phyloP scores from a whole-genome alignment of 371 early-diverging fungal species.

The Mortierella sp. region DNA sequence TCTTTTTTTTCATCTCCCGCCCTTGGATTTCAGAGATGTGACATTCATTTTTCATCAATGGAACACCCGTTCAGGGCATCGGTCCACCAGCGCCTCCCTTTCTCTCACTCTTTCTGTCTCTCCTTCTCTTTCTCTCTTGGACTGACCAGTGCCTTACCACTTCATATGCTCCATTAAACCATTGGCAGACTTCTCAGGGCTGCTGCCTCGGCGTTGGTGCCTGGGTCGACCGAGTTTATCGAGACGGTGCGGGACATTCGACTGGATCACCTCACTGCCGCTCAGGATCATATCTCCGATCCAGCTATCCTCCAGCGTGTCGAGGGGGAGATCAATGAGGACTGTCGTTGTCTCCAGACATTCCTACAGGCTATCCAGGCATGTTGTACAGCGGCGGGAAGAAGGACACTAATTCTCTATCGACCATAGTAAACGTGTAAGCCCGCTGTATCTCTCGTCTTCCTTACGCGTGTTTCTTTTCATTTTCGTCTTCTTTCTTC shows the following conservation, averaged over 20 bases:
- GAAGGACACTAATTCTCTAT: too few relatives aligned
- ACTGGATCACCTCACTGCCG: constrained; percentile 81
- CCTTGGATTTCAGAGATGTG: not conserved
- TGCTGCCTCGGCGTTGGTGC: constrained; percentile 19
- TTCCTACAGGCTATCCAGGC: constrained; percentile 94
- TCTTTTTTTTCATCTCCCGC: not conserved
- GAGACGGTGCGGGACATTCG: constrained; percentile 85
- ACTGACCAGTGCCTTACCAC: too few relatives aligned
- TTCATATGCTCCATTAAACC: not conserved
- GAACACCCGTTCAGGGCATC: too few relatives aligned
- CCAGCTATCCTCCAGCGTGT: constrained; percentile 64
- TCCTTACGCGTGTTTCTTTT: constrained; percentile 52
- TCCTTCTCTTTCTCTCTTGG: not conserved
- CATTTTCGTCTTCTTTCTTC: not conserved
- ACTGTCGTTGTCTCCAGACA: constrained; percentile 79
- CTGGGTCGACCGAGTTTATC: constrained; percentile 39
- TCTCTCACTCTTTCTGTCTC: not conserved
- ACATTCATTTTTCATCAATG: not conserved
- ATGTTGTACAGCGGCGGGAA: too few relatives aligned
- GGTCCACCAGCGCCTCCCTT: too few relatives aligned
- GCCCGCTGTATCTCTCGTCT: too few relatives aligned
- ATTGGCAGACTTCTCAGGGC: constrained; percentile 16
- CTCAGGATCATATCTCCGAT: constrained; percentile 65
- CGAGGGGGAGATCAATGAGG: constrained; percentile 70
- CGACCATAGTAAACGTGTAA: too few relatives aligned